phyloP scores from a whole-genome alignment of 352 stramenopile genomes.

The Blastocystis sp. region DNA sequence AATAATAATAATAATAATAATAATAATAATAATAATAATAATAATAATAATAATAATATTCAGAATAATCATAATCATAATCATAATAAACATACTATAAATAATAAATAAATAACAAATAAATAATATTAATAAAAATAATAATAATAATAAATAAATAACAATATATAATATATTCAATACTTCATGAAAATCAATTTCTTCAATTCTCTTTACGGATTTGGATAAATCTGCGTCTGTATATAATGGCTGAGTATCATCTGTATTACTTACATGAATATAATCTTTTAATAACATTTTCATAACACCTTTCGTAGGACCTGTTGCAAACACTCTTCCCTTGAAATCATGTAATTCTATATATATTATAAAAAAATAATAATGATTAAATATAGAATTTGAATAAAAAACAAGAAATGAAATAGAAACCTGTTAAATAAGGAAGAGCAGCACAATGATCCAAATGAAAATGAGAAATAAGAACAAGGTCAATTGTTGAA shows the following conservation, averaged over 20 bases:
- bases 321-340: conserved; percentile 86
- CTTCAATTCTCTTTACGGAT: background rate
- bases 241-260: conserved; percentile 59
- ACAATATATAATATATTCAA: background rate
- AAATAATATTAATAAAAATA: background rate
- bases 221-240: background rate
- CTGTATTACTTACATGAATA: conserved; percentile 84
- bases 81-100: too few relatives aligned
- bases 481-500: conserved; percentile 76
- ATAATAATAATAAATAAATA: background rate
- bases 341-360: conserved; percentile 35
- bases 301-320: conserved; percentile 94
- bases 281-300: conserved; percentile 82
- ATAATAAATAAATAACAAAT: background rate
- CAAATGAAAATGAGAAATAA: conserved; percentile 98
- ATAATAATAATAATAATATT: too few relatives aligned
- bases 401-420: too few relatives aligned
- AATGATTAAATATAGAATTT: conserved; percentile 86
- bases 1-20: too few relatives aligned
- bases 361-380: conserved; percentile 14
- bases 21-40: too few relatives aligned
- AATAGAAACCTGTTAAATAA: conserved; percentile 94
- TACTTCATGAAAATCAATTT: background rate
- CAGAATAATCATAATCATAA: too few relatives aligned
- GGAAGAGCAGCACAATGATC: conserved; percentile 93